Conservation (phyloP, 441 rosid species). For the Syzygium malaccense region DNA sequence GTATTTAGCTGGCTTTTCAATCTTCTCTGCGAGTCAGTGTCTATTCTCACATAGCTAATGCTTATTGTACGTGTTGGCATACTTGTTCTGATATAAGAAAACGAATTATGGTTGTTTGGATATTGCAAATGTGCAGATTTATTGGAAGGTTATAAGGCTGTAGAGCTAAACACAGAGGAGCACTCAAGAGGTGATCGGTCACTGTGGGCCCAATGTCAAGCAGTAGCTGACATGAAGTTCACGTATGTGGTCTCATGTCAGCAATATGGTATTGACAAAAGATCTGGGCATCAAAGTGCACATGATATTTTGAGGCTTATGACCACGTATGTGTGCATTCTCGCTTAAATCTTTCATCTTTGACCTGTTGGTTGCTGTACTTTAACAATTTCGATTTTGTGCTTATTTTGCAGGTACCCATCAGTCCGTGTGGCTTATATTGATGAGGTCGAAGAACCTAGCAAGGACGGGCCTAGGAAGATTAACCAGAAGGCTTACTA, state of each 20-base stretch:
- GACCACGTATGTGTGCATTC: slow-evolving; percentile 48
- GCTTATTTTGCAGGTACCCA: slow-evolving; percentile 58
- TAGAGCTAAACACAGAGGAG: slow-evolving; percentile 69
- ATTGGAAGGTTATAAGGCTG: slow-evolving; percentile 98
- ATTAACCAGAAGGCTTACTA: slow-evolving; percentile 71
- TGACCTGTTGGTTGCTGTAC: background rate
- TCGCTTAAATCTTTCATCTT: background rate
- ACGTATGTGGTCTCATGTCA: slow-evolving; percentile 97
- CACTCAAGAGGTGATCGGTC: slow-evolving; percentile 74
- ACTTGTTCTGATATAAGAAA: background rate
- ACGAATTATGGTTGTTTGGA: background rate
- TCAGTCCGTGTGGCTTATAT: slow-evolving; percentile 98
- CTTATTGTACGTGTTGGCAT: slow-evolving; percentile 5
- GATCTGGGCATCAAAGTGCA: slow-evolving; percentile 84
- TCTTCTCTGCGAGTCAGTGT: background rate
- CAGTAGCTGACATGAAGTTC: slow-evolving; percentile 99
- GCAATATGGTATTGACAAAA: slow-evolving; percentile 88
- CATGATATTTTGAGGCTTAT: slow-evolving; percentile 89
- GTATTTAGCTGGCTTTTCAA: background rate
- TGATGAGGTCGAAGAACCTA: slow-evolving; percentile 96
- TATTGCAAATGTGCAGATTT: slow-evolving; percentile 43
- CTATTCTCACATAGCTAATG: background rate
- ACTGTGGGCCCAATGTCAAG: slow-evolving; percentile 86
- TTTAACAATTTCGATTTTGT: background rate
- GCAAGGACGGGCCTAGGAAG: slow-evolving; percentile 63